These are phyloP conservation scores for Mycena belliarum DNA, from an alignment of 768 basidiomycete genomes.

Conservation along the genomic window DNA sequence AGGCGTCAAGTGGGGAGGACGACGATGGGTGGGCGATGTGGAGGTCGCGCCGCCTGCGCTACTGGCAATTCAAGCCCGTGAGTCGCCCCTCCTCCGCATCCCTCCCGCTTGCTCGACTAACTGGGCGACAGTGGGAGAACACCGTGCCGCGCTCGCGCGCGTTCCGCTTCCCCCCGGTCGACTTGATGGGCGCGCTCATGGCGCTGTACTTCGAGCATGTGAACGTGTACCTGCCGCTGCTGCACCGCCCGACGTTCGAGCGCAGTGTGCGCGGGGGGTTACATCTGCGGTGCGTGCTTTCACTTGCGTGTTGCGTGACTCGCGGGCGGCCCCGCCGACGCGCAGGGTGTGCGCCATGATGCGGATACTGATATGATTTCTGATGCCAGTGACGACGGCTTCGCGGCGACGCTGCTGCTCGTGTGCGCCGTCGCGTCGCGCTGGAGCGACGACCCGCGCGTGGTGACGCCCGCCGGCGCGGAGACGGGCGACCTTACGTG, in stretches of 20 bases:
- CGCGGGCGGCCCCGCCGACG: too few relatives aligned
- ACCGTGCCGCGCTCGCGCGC: neutral
- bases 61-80: neutral
- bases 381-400: constrained; percentile 40
- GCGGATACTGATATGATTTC: too few relatives aligned
- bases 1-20: neutral
- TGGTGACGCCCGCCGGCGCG: constrained; percentile 22
- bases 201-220: constrained; percentile 62
- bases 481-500: constrained; percentile 34
- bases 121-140: constrained; percentile 20
- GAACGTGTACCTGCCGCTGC: constrained; percentile 64
- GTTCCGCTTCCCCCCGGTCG: constrained; percentile 51
- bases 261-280: constrained; percentile 46
- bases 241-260: constrained; percentile 74
- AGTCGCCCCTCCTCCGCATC: too few relatives aligned
- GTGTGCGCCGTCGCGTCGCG: constrained; percentile 73
- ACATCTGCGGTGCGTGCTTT: constrained; percentile 36
- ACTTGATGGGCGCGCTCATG: constrained; percentile 55
- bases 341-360: too few relatives aligned
- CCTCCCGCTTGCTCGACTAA: too few relatives aligned
- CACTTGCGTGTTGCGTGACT: neutral
- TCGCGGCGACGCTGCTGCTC: constrained; percentile 62
- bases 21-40: neutral
- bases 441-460: constrained; percentile 57
- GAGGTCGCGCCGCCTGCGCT: neutral